Percentiles rank a stretch among this genome's conserved stretches.
Conservation (phyloP, 371 early-diverging fungal species). For the Apophysomyces sp. region DNA sequence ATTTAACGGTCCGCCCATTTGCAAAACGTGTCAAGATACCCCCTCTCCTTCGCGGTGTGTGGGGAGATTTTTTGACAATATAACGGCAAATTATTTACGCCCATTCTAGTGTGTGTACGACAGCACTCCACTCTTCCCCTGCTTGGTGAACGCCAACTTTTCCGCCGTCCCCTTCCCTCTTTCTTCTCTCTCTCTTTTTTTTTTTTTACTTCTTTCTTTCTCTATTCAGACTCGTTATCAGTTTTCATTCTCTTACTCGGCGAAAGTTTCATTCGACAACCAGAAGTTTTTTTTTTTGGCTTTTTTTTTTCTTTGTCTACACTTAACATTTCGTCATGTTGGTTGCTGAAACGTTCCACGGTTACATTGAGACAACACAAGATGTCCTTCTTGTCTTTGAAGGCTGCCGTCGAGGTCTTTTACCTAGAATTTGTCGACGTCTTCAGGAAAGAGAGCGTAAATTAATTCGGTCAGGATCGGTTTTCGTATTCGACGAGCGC, state of each 20-base stretch:
- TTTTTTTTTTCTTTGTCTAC: conserved; percentile 7
- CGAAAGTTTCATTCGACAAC: background rate
- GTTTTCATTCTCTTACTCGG: background rate
- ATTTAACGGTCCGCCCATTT: background rate
- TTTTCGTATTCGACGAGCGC: conserved; percentile 77
- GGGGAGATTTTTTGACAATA: background rate
- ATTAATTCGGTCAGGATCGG: conserved; percentile 67
- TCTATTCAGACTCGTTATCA: background rate
- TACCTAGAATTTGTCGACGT: conserved; percentile 66
- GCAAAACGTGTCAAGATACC: background rate
- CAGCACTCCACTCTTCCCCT: conserved; percentile 1
- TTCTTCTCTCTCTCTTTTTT: conserved; percentile 4
- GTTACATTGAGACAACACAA: conserved; percentile 69
- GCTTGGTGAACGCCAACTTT: conserved; percentile 8
- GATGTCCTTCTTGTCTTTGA: conserved; percentile 78
- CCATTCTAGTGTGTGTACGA: background rate
- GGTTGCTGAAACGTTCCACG: conserved; percentile 64
- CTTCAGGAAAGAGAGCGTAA: conserved; percentile 70
- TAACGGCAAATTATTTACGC: conserved; percentile 2
- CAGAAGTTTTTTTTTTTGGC: background rate
- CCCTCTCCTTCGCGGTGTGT: background rate
- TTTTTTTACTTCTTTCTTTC: background rate
- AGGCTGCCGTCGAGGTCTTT: conserved; percentile 65
- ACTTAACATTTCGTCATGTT: conserved; percentile 12
- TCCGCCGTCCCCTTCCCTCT: conserved; percentile 3